Evolutionary conservation across 1,139 yeast species (phyloP).

Genomic region (Suhomyces bolitotheri): DNA sequence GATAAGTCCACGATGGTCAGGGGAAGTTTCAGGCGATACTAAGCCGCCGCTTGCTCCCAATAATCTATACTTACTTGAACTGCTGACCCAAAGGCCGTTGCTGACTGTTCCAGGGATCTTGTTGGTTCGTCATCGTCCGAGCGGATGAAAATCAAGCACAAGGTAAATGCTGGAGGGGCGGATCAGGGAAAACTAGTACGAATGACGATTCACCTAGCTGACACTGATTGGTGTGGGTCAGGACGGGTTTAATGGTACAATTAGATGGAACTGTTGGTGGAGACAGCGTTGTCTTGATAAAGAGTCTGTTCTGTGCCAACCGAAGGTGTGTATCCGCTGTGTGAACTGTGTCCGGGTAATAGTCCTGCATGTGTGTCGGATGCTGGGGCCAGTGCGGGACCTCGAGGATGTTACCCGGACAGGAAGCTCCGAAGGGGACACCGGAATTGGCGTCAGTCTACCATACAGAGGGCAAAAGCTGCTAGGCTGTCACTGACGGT

Average conservation of each 20-base stretch:
- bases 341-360: conserved; percentile 14
- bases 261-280: conserved; percentile 1
- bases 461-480: no score
- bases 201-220: background rate
- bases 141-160: background rate
- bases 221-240: background rate
- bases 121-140: conserved; percentile 40
- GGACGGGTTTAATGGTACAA: conserved; percentile 5
- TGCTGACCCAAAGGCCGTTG: conserved; percentile 49
- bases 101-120: conserved; percentile 48
- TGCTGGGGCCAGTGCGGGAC: conserved; percentile 5
- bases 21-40: no score
- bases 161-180: background rate
- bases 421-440: background rate
- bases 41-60: no score
- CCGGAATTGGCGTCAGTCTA: no score
- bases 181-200: background rate
- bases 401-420: conserved; percentile 9
- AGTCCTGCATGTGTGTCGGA: conserved; percentile 3
- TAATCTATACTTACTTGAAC: conserved; percentile 44
- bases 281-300: background rate
- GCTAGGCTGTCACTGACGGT: no score
- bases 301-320: background rate
- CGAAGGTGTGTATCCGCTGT: conserved; percentile 5
- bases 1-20: no score